These are phyloP conservation scores for Lachnellula willkommii DNA, from an alignment of 2,329 filamentous ascomycete species.

Conservation along the genomic window DNA sequence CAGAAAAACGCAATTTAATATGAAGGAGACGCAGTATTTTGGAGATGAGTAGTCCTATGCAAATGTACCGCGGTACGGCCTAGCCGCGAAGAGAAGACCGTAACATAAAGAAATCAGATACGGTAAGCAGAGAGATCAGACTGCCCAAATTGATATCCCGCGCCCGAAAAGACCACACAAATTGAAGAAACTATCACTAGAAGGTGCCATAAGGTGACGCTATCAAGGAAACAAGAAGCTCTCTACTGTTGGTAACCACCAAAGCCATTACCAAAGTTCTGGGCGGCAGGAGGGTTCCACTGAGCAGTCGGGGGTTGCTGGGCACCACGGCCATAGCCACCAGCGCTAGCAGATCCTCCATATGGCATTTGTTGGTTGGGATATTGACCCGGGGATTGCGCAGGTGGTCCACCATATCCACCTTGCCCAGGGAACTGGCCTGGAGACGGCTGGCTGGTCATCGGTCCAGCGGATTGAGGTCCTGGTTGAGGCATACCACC, in stretches of 20 bases:
- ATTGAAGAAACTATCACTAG: constrained; percentile 13
- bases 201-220: neutral
- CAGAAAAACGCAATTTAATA: constrained; percentile 22
- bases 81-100: constrained; percentile 21
- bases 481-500: constrained; percentile 53
- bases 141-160: constrained; percentile 25
- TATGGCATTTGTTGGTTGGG: constrained; percentile 67
- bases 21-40: constrained; percentile 25
- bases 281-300: constrained; percentile 49
- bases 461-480: constrained; percentile 34
- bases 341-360: constrained; percentile 68
- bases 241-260: constrained; percentile 55
- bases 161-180: constrained; percentile 12
- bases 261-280: constrained; percentile 59
- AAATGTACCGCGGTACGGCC: constrained; percentile 25
- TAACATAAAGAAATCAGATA: constrained; percentile 19
- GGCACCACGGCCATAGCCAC: constrained; percentile 75
- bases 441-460: constrained; percentile 36
- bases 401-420: constrained; percentile 57
- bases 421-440: constrained; percentile 55
- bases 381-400: constrained; percentile 57
- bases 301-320: constrained; percentile 36
- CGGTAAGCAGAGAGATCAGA: constrained; percentile 20
- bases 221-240: constrained; percentile 9
- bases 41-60: constrained; percentile 29